A percentile compares a stretch with the other conserved stretches of the same genome.
Conservation (phyloP, 2,329 filamentous ascomycete genomes). For the Calonectria pteridis region DNA sequence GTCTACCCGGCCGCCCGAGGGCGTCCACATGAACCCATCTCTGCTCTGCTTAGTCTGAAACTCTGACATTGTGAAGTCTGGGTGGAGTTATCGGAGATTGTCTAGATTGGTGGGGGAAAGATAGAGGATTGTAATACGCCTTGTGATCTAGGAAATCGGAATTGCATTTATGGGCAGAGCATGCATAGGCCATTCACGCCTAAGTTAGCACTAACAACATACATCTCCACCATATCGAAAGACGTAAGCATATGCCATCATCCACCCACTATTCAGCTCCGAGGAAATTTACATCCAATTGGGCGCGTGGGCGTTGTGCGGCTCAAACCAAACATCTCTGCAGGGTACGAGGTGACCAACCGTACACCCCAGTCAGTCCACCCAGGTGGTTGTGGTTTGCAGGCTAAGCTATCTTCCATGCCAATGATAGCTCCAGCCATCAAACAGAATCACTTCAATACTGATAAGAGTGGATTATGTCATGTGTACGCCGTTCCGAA, state of each 20-base stretch:
- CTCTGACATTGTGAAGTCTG: not conserved
- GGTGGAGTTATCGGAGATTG: too few species aligned
- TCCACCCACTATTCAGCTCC: too few species aligned
- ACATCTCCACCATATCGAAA: not conserved
- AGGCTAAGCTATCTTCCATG: not conserved
- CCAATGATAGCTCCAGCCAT: not conserved
- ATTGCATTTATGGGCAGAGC: not conserved
- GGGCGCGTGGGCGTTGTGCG: not conserved
- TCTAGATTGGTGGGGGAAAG: not conserved
- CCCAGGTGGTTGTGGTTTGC: too few species aligned
- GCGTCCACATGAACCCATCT: conserved; percentile 28
- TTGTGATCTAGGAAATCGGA: not conserved
- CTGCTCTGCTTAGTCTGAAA: conserved; percentile 3
- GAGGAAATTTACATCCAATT: conserved; percentile 2
- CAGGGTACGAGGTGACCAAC: not conserved
- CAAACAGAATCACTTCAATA: not conserved
- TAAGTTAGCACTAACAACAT: not conserved
- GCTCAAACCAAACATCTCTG: not conserved
- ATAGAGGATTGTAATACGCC: too few species aligned
- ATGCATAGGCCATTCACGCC: not conserved
- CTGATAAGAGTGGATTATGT: not conserved
- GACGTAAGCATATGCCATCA: not conserved
- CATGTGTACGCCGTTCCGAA: not conserved
- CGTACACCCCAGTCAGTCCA: not conserved
- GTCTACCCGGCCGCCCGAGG: not conserved